Conservation (phyloP, 331 rosid species). For the Erythrophleum ivorense region DNA sequence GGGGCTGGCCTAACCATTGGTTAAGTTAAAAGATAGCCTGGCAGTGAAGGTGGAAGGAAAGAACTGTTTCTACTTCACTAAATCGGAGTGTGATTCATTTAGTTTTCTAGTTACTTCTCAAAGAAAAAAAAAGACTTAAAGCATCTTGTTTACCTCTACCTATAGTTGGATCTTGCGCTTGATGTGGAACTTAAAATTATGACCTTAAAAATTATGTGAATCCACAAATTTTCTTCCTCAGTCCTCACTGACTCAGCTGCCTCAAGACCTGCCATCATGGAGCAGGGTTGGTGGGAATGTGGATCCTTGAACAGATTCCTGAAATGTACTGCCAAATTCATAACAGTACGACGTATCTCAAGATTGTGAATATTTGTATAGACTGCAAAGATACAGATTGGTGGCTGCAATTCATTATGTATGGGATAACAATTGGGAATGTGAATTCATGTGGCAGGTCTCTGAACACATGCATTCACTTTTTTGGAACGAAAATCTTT, state of each 20-base stretch:
- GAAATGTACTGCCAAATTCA: neutral
- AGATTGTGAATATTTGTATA: neutral
- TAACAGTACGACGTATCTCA: neutral
- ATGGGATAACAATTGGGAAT: neutral
- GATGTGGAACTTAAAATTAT: neutral
- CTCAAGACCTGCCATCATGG: neutral
- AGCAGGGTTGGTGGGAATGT: neutral
- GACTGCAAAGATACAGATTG: neutral
- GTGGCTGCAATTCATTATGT: neutral
- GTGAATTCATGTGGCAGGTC: neutral
- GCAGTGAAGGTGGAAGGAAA: neutral
- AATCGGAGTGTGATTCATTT: neutral
- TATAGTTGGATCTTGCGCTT: neutral
- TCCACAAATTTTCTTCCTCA: constrained; percentile 2
- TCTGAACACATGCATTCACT: neutral
- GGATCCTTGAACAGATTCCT: neutral
- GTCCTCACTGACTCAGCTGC: neutral
- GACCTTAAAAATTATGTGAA: neutral
- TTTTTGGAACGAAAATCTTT: constrained; percentile 15
- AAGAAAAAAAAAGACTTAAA: neutral
- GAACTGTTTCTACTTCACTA: neutral
- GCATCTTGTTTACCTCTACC: neutral
- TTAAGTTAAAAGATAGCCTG: neutral
- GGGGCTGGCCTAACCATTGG: constrained; percentile 17
- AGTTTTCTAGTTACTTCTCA: neutral